phyloP scores from a whole-genome alignment of 2,329 filamentous ascomycete species.

The Cercospora sp. region DNA sequence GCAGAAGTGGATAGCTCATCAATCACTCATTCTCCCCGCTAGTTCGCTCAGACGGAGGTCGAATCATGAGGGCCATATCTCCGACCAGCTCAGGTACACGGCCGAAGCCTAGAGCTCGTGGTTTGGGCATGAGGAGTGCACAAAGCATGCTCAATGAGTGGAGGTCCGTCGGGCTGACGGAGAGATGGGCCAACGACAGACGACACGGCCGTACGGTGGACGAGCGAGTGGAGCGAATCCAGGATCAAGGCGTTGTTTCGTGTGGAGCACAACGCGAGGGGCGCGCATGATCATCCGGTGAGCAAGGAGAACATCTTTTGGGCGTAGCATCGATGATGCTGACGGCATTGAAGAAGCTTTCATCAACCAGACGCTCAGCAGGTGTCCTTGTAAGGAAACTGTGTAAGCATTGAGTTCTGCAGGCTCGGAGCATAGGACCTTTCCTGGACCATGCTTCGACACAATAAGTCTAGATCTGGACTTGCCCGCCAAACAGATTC shows the following conservation, averaged over 20 bases:
- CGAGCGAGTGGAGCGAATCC: background rate
- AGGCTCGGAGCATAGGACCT: background rate
- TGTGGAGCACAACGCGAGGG: background rate
- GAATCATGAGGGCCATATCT: background rate
- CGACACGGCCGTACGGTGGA: background rate
- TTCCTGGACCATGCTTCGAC: background rate
- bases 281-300: too few relatives aligned
- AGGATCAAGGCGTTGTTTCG: background rate
- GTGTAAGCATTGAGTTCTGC: too few relatives aligned
- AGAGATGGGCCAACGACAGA: background rate
- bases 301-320: too few relatives aligned
- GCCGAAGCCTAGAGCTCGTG: background rate
- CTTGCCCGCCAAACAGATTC: too few relatives aligned
- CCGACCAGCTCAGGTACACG: background rate
- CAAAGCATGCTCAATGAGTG: background rate
- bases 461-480: too few relatives aligned
- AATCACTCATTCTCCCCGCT: background rate
- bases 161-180: background rate
- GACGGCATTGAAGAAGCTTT: background rate
- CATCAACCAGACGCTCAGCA: background rate
- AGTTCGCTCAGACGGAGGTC: background rate
- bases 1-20: background rate
- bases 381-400: too few relatives aligned
- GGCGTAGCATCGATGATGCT: background rate
- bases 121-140: background rate